Evolutionary conservation across 2,329 filamentous ascomycete species (phyloP).

Genomic region (Trichoderma sp.): DNA sequence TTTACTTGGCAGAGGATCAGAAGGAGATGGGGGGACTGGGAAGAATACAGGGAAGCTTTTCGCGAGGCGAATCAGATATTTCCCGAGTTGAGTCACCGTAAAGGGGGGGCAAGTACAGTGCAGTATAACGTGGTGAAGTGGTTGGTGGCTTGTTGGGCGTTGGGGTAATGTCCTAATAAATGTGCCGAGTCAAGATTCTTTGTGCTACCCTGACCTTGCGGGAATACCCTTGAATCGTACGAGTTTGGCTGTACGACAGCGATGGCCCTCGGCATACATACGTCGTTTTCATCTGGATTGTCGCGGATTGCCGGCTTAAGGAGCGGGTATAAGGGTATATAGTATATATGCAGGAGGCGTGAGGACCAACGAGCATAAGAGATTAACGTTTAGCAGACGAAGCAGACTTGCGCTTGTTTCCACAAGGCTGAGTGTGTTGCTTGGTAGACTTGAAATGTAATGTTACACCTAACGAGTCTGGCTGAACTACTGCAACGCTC

Average conservation of each 20-base stretch:
- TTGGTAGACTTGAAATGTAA: neutral
- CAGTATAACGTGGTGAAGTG: no score
- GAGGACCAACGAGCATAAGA: neutral
- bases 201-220: neutral
- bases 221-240: neutral
- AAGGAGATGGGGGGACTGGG: no score
- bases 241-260: neutral
- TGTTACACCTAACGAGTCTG: neutral
- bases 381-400: neutral
- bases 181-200: neutral
- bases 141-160: neutral
- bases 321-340: neutral
- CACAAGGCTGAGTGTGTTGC: neutral
- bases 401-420: neutral
- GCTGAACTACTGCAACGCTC: no score
- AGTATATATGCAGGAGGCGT: neutral
- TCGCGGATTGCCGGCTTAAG: neutral
- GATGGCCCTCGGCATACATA: neutral
- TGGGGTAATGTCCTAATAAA: no score
- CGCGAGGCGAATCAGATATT: neutral
- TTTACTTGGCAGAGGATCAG: no score
- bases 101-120: neutral
- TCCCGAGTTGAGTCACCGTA: neutral
- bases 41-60: neutral
- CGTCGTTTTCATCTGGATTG: neutral